Conservation (phyloP, 1,139 yeast species). For the Pneumocystis jirovecii region DNA sequence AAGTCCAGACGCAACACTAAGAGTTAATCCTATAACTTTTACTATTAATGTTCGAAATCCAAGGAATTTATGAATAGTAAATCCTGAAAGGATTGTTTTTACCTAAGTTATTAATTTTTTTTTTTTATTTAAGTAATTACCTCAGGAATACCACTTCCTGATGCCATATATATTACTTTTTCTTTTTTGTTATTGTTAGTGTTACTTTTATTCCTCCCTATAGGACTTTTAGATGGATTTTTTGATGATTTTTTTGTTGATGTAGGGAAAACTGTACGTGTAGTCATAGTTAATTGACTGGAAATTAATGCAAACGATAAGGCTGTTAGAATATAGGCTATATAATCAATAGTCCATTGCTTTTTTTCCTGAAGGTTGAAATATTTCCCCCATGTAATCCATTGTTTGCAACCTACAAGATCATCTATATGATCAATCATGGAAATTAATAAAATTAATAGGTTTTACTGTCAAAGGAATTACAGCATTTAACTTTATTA, state of each 20-base stretch:
- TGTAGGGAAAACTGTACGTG: neutral
- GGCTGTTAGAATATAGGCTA: neutral
- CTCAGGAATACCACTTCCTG: conserved; percentile 2
- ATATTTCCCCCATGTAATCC: neutral
- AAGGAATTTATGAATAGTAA: conserved; percentile 39
- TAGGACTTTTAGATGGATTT: neutral
- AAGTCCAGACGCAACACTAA: conserved; percentile 54
- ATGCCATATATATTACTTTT: neutral
- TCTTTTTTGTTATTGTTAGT: neutral
- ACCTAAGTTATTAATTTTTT: conserved; percentile 34
- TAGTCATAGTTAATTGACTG: neutral
- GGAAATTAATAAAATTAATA: neutral
- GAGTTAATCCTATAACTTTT: conserved; percentile 37
- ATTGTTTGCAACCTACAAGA: conserved; percentile 1
- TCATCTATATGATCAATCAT: conserved; percentile 4
- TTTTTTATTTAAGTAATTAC: neutral
- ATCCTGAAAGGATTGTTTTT: conserved; percentile 41
- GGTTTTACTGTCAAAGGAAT: neutral
- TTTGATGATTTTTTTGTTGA: neutral
- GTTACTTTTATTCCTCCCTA: neutral
- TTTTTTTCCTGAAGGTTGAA: neutral
- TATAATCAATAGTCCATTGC: neutral
- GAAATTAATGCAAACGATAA: neutral
- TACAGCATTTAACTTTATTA: conserved; percentile 5
- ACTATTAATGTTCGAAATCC: conserved; percentile 41